Evolutionary conservation across 345 rosid genomes (phyloP), one percentile per base, ranked within the genome.

Genomic region (Nasturtium officinale): DNA sequence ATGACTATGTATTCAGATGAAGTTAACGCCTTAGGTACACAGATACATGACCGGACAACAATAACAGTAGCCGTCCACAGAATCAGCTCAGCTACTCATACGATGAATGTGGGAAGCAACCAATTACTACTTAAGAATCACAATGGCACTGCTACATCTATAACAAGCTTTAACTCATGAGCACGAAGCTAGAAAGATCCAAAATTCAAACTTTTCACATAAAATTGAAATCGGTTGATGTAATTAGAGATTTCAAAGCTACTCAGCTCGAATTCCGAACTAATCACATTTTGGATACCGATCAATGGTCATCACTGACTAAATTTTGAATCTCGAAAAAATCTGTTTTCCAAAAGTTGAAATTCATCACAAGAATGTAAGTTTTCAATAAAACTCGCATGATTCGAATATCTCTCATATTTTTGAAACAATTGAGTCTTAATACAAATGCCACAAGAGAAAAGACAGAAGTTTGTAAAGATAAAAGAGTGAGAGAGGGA

Each of bases 251-350:
- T 73, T 45, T 33, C 17, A 21, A 55, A 73, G 76, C 18, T 20
- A 59, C 11, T 55, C 37, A 55, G 23, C 46, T 73, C 71, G 65
- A 33, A 63, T 10, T 60, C 75, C 3, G 2, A 52, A 11, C 69
- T 17, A 38, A 64, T 59, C 69, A 62, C 76, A 77, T 72, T 69
- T 56, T 32, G 29, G 53, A 65, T 52, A 46, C 62, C 26, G 51
- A 72, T 18, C 37, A 53, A 25, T 30, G 67, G 65, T 12, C 66
- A 59, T 37, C 37, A 26, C 37, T 37, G 13, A 53, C 26, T 46
- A 11, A 57, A 35, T 66, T 66, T 25, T n/a, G 54, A 47, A 67
- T 30, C 62, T 57, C 3, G 23, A 33, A 57, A 74, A 6, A 33
- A 20, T 2, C 28, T 8, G 32, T 37, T 9, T 5, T n/a, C 9